Percentiles rank a stretch among this genome's conserved stretches.
These are phyloP conservation scores for Sisymbrium irio DNA, from an alignment of 345 rosid species.

Conservation along the genomic window DNA sequence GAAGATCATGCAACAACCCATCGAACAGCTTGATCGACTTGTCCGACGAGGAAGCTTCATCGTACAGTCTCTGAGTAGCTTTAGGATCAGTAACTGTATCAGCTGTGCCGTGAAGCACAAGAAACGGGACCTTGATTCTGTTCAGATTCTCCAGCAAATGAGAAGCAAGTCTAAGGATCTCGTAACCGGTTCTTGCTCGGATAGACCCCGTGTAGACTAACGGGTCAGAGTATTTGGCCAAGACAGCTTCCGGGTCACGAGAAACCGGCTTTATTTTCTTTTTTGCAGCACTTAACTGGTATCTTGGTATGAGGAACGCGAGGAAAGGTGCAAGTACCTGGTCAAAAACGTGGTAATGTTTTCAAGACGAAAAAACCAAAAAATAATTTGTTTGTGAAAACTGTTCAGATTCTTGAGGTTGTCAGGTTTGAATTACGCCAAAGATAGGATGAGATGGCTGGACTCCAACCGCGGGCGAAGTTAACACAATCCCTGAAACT, in stretches of 20 bases:
- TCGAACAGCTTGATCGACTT: constrained; percentile 67
- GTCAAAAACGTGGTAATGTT: constrained; percentile 6
- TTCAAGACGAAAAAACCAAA: neutral
- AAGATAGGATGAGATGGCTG: constrained; percentile 84
- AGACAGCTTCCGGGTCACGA: constrained; percentile 74
- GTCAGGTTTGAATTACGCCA: constrained; percentile 39
- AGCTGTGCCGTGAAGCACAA: constrained; percentile 78
- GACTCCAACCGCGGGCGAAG: constrained; percentile 95
- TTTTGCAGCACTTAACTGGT: constrained; percentile 72
- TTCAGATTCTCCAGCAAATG: constrained; percentile 59
- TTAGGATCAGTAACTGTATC: constrained; percentile 84
- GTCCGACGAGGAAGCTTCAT: constrained; percentile 65
- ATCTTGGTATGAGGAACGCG: constrained; percentile 58
- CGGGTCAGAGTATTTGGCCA: constrained; percentile 86
- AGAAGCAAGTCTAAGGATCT: constrained; percentile 66
- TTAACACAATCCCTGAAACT: constrained; percentile 65
- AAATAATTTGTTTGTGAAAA: neutral
- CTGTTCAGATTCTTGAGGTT: neutral
- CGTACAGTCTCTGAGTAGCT: constrained; percentile 60
- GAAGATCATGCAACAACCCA: constrained; percentile 82
- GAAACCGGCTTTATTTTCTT: constrained; percentile 73
- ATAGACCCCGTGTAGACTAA: constrained; percentile 80
- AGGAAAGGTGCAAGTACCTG: constrained; percentile 79
- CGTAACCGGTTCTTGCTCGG: constrained; percentile 80
- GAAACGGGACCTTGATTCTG: constrained; percentile 63